A percentile compares a stretch with the other conserved stretches of the same genome.
Conservation (phyloP, 2,329 filamentous ascomycete species). For the Aspergillus tubingensis region DNA sequence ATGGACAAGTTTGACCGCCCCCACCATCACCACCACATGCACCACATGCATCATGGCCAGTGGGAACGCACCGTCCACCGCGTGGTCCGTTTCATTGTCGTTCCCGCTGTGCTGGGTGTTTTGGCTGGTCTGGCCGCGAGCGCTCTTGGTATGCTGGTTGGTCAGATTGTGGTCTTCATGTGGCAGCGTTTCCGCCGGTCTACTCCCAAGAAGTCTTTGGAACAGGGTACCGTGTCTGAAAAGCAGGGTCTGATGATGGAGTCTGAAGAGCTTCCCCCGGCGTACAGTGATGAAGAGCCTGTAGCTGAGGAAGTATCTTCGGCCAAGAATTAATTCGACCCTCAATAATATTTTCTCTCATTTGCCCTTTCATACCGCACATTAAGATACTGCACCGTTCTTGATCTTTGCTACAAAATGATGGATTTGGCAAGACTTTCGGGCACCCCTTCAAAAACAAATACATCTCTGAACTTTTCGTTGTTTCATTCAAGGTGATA, state of each 20-base stretch:
- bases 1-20: constrained; percentile 13
- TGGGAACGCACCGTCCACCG: constrained; percentile 44
- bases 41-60: constrained; percentile 35
- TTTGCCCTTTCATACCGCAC: background rate
- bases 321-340: constrained; percentile 34
- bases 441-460: background rate
- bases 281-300: constrained; percentile 37
- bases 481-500: background rate
- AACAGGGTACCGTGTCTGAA: constrained; percentile 43
- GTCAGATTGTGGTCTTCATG: constrained; percentile 48
- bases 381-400: background rate
- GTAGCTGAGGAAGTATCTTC: constrained; percentile 26
- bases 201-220: constrained; percentile 30
- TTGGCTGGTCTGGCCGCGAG: constrained; percentile 49
- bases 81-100: constrained; percentile 46
- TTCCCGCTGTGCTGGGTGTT: constrained; percentile 50
- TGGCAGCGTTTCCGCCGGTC: constrained; percentile 46
- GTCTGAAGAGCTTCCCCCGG: constrained; percentile 38
- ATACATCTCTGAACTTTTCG: background rate
- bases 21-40: constrained; percentile 33
- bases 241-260: constrained; percentile 46
- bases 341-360: background rate
- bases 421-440: background rate
- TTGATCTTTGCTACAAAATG: background rate
- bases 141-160: constrained; percentile 51